These are phyloP conservation scores for Phaffia tasmanica DNA, from an alignment of 768 basidiomycete species.

Conservation along the genomic window DNA sequence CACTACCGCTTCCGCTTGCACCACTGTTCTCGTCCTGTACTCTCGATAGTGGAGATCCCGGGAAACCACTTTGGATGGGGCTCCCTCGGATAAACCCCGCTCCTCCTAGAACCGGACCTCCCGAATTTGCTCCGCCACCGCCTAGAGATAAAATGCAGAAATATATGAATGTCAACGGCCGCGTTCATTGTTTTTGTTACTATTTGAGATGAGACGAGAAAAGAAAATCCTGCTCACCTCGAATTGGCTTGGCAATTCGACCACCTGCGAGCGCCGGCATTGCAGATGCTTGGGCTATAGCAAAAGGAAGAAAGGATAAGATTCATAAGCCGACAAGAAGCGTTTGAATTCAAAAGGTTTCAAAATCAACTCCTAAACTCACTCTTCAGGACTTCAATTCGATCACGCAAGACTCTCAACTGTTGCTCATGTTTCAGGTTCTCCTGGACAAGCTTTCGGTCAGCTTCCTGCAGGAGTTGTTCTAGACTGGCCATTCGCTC, in stretches of 20 bases:
- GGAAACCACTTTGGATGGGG: background rate
- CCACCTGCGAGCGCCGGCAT: constrained; percentile 68
- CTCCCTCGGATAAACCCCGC: constrained; percentile 1
- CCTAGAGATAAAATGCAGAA: background rate
- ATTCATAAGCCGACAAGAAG: background rate
- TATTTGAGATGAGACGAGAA: background rate
- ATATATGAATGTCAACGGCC: background rate
- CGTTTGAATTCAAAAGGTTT: background rate
- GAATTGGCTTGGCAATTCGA: constrained; percentile 88
- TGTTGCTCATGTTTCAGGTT: constrained; percentile 94
- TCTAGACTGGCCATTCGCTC: constrained; percentile 97
- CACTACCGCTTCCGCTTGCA: background rate
- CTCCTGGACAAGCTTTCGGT: constrained; percentile 79
- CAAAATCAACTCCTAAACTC: constrained; percentile 32
- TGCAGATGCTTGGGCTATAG: constrained; percentile 60
- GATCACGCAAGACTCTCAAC: constrained; percentile 78
- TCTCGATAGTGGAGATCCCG: constrained; percentile 32
- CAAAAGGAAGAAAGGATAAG: background rate
- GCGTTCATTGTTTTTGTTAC: background rate
- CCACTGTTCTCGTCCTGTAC: constrained; percentile 31
- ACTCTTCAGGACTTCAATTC: constrained; percentile 88
- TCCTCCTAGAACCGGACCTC: constrained; percentile 1
- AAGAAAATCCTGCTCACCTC: constrained; percentile 50
- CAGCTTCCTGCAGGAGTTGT: constrained; percentile 80
- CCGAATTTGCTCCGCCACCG: background rate